These are phyloP conservation scores for Phialophora tarda DNA, from an alignment of 2,329 filamentous ascomycete genomes.

Conservation along the genomic window DNA sequence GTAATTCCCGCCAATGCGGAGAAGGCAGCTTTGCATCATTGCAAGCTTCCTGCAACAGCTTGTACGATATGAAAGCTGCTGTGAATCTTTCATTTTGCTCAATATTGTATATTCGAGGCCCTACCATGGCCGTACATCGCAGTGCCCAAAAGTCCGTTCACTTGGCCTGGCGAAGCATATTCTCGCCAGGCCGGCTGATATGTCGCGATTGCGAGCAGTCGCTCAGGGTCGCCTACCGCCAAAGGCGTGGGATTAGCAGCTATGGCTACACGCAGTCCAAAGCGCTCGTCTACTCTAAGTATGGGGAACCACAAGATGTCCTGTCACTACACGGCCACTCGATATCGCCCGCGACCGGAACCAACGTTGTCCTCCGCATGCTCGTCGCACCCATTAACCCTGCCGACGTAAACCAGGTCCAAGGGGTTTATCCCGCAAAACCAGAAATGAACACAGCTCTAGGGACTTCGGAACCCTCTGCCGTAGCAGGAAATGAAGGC, in stretches of 20 bases:
- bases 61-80: not conserved
- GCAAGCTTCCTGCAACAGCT: not conserved
- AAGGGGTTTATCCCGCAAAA: constrained; percentile 91
- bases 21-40: constrained; percentile 3
- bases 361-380: constrained; percentile 77
- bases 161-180: constrained; percentile 11
- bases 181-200: constrained; percentile 13
- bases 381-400: constrained; percentile 94
- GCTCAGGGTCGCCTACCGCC: not conserved
- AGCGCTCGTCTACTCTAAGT: constrained; percentile 55
- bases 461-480: constrained; percentile 75
- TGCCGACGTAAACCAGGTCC: constrained; percentile 96
- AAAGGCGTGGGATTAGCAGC: constrained; percentile 50
- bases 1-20: not conserved
- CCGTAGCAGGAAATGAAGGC: constrained; percentile 87
- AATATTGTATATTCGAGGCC: not conserved
- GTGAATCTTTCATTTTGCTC: not conserved
- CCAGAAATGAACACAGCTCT: constrained; percentile 77
- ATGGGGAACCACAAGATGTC: constrained; percentile 57
- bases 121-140: constrained; percentile 14
- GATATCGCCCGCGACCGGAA: constrained; percentile 59
- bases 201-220: constrained; percentile 16
- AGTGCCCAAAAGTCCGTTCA: constrained; percentile 13
- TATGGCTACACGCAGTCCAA: constrained; percentile 59
- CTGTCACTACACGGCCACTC: constrained; percentile 57